phyloP scores from a whole-genome alignment of 202 grass and related monocot genomes.

The Setaria italica region DNA sequence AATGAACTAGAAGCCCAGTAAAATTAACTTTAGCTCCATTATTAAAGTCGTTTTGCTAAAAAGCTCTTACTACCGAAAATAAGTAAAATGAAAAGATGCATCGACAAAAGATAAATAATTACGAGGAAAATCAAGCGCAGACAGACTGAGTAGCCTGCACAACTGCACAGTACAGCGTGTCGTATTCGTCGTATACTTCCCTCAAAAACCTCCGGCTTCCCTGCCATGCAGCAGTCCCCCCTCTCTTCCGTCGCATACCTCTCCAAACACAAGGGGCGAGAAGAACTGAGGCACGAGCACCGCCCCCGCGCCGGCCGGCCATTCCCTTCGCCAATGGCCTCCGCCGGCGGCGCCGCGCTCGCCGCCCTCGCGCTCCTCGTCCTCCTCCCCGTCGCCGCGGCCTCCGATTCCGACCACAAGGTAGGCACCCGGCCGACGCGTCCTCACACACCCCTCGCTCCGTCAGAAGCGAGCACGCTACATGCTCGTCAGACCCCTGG shows the following conservation, averaged over 20 bases:
- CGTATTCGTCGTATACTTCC: not conserved
- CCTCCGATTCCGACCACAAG: slow-evolving; percentile 94
- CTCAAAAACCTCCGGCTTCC: slow-evolving; percentile 25
- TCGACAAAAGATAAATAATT: no score
- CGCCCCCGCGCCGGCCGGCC: slow-evolving; percentile 24
- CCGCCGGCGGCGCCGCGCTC: slow-evolving; percentile 43
- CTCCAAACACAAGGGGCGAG: not conserved
- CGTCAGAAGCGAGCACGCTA: no score
- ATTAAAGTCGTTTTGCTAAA: no score
- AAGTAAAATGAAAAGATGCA: no score
- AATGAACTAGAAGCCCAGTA: no score
- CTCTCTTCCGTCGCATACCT: not conserved
- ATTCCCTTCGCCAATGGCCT: slow-evolving; percentile 40
- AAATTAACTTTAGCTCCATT: no score
- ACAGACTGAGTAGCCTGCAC: not conserved
- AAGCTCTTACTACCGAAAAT: no score
- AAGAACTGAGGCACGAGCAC: not conserved
- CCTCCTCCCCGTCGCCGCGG: slow-evolving; percentile 49
- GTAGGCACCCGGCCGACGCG: slow-evolving; percentile 7
- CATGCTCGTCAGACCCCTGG: not conserved
- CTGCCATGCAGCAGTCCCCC: not conserved
- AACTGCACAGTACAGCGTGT: not conserved
- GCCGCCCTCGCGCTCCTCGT: slow-evolving; percentile 38
- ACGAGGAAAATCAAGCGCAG: not conserved
- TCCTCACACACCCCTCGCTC: not conserved